Conservation (phyloP, 129 eudicot genomes). For the Lactuca sativa region DNA sequence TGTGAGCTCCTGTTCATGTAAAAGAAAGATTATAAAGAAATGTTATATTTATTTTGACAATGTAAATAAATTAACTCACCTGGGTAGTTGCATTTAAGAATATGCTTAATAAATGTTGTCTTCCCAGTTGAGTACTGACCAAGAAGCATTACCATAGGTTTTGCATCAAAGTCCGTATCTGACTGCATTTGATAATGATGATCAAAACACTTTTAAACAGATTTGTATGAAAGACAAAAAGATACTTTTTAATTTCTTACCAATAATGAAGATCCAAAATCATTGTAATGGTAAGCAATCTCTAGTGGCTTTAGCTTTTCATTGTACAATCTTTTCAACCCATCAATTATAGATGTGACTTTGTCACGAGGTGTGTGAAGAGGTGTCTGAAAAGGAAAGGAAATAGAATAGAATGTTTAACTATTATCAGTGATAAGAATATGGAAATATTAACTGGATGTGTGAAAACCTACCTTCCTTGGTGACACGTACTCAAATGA, state of each 20-base stretch:
- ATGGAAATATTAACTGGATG: not conserved
- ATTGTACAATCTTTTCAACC: conserved; percentile 75
- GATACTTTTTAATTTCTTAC: conserved; percentile 37
- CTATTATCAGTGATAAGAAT: conserved; percentile 4
- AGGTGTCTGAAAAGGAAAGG: conserved; percentile 16
- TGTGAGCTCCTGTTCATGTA: conserved; percentile 84
- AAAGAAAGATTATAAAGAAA: not conserved
- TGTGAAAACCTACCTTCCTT: conserved; percentile 40
- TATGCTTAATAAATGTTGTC: conserved; percentile 87
- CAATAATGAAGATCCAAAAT: conserved; percentile 76
- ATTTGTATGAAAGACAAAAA: not conserved
- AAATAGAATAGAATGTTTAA: not conserved
- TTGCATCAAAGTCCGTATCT: conserved; percentile 77
- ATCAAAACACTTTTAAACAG: conserved; percentile 5
- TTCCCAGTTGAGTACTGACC: conserved; percentile 98
- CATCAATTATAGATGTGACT: conserved; percentile 83
- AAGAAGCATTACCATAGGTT: conserved; percentile 96
- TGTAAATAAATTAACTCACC: conserved; percentile 36
- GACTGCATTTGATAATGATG: conserved; percentile 43
- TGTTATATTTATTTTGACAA: not conserved
- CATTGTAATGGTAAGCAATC: conserved; percentile 74
- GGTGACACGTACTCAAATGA: conserved; percentile 35
- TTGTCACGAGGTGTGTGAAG: conserved; percentile 42
- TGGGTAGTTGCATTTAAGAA: conserved; percentile 77
- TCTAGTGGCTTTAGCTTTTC: conserved; percentile 92